Evolutionary conservation across 305 asterid species (phyloP), one percentile per base, ranked within the genome.

Genomic region (Fraxinus paxiana): DNA sequence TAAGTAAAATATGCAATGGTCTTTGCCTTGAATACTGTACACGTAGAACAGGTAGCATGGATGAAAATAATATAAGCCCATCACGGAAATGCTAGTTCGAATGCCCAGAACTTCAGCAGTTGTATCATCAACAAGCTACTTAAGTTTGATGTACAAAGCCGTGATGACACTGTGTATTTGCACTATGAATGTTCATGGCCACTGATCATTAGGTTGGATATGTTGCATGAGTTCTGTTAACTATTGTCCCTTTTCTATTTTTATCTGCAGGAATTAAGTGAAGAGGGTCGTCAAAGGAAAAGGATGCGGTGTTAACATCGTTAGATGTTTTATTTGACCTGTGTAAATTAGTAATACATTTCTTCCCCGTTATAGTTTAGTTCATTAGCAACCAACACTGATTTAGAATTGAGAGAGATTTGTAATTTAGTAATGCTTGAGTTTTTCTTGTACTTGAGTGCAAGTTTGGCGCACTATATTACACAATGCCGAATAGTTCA

Each of bases 231-330:
- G 3, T 17, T 8, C 15, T 5, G 70, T 33, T 30, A 63, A 18
- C 37, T 30, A n/a, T 6, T 63, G 71, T 65, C 33, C 33, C 71
- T 22, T 79, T 61, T 69, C 79, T 43, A 8, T 78, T 69, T 70
- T 76, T 48, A 31, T 83, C 34, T 86, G 90, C 95, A 94, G 98
- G 97, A 83, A 78, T 86, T 82, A 73, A 77, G 79, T 59, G 96
- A 88, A 80, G 94, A 87, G 79, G 94, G 92, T 83, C 81, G 86
- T 82, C 89, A 81, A 78, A 84, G 87, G 89, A 92, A 92, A 87
- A 85, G 90, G 85, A 72, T 80, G 86, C 90, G 91, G 85, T 86
- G 90, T 84, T 92, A 89, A 82, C 91, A 28, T 82, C 74, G 46
- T 41, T 81, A 8, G n/a, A 72, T 82, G 71, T 71, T 82, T 77